Evolutionary conservation across 192 early-diverging fungal species (phyloP), one percentile per base, ranked within the genome.

Genomic region (Podochytrium sp.): DNA sequence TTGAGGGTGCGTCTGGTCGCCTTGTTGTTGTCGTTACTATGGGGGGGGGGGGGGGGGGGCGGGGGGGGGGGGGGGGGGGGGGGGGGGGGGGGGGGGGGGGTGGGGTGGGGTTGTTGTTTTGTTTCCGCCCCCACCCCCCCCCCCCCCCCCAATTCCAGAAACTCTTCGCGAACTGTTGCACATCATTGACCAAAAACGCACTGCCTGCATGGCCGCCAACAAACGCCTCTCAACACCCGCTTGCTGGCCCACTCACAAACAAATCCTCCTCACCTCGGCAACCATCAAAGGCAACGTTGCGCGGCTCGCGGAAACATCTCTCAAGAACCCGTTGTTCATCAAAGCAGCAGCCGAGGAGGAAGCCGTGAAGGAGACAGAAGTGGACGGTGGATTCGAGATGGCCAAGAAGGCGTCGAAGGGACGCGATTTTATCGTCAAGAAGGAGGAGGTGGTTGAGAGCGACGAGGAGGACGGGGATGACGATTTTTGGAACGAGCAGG

Each of bases 281-380:
- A 99, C 97, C 0, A 83, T 98, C 39, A 86, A 89, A 59, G 93
- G 91, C 55, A 90, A 93, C 41, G 94, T 99, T 35, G 81, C 88
- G 76, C 82, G 88, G 38, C 83, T 99, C 51, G 96, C 94, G 0
- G 91, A 94, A 52, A 85, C 87, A 58, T 84, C 86, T 20, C 83
- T 99, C 40, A 82, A 80, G 23, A 85, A 95, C 59, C 96, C 97
- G 40, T 76, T 89, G 51, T 95, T 91, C 74, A 81, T 98, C 58
- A 90, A 86, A 74, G 91, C 90, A 30, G 86, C 86, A 23, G 66
- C 71, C 7, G 53, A 82, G 79, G 23, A 65, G 7, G 69, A 30
- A 34, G 34, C 20, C 32, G 27, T 5, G n/a, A 35, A 18, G 76
- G 32, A 77, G 56, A 55, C 76, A 63, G 23, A 76, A 81, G 23